These are phyloP conservation scores for Rhexocercosporidium sp. DNA, from an alignment of 2,329 filamentous ascomycete species.

Conservation along the genomic window DNA sequence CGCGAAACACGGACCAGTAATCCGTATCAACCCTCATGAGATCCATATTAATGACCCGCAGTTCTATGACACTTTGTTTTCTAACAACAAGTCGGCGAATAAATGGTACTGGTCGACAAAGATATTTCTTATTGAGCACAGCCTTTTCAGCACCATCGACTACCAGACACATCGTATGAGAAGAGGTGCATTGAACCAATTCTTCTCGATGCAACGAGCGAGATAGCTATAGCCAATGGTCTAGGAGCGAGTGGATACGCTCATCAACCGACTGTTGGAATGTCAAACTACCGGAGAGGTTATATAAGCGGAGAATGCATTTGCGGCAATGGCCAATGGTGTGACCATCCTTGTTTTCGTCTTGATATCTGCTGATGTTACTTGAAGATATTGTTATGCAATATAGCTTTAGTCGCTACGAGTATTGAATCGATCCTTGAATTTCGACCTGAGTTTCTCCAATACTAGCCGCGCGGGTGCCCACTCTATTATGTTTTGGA, in stretches of 20 bases:
- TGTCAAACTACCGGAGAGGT: background rate
- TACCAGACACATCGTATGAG: background rate
- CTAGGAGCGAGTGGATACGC: background rate
- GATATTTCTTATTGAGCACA: background rate
- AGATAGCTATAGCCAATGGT: background rate
- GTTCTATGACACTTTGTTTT: background rate
- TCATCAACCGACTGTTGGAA: background rate
- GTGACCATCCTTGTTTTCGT: background rate
- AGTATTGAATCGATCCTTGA: background rate
- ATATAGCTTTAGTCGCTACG: background rate
- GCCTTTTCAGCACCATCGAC: background rate
- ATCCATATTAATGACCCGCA: background rate
- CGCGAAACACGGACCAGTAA: conserved; percentile 21
- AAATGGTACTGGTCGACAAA: background rate
- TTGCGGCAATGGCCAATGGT: background rate
- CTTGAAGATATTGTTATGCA: background rate
- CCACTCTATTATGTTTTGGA: background rate
- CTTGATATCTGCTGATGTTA: background rate
- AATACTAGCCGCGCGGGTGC: background rate
- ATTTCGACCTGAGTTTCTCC: background rate
- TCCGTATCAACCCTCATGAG: background rate
- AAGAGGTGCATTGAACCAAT: background rate
- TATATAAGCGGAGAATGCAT: background rate
- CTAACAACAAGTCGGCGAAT: background rate
- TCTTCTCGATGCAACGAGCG: background rate